Percentiles rank a stretch among this genome's conserved stretches.
phyloP scores from a whole-genome alignment of 805 yeast genomes.

The Candida krabiensis region DNA sequence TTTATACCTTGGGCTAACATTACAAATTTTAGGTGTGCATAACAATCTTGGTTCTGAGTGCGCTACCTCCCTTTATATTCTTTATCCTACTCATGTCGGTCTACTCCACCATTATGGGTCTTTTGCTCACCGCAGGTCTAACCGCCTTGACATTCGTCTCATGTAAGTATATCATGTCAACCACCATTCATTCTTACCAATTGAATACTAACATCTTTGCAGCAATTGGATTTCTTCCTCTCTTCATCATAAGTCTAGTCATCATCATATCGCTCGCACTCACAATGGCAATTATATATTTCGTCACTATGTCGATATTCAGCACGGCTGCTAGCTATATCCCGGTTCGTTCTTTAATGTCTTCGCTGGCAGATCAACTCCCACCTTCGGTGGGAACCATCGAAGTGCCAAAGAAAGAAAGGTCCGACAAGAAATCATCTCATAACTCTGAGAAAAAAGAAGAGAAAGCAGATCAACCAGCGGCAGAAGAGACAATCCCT shows the following conservation, averaged over 20 bases:
- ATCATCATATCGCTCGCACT: slow-evolving; percentile 15
- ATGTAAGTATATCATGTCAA: slow-evolving; percentile 12
- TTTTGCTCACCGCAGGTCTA: slow-evolving; percentile 19
- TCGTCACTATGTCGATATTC: slow-evolving; percentile 8
- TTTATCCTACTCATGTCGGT: slow-evolving; percentile 15
- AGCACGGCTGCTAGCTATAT: slow-evolving; percentile 7
- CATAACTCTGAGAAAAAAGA: background rate
- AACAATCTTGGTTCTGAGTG: slow-evolving; percentile 13
- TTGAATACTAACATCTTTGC: slow-evolving; percentile 6
- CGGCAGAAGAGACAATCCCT: slow-evolving; percentile 4
- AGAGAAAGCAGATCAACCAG: slow-evolving; percentile 1
- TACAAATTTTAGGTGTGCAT: slow-evolving; percentile 6
- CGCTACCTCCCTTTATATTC: slow-evolving; percentile 16
- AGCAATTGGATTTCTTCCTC: slow-evolving; percentile 28
- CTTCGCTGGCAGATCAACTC: slow-evolving; percentile 28
- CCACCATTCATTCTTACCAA: background rate
- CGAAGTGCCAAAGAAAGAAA: slow-evolving; percentile 17
- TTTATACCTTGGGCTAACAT: slow-evolving; percentile 12
- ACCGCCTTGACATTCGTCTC: slow-evolving; percentile 13
- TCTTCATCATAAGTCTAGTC: slow-evolving; percentile 19
- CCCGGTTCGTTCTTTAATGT: slow-evolving; percentile 22
- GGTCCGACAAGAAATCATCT: slow-evolving; percentile 1
- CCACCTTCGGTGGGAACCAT: slow-evolving; percentile 35
- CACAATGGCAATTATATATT: slow-evolving; percentile 11
- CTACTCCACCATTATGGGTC: slow-evolving; percentile 14